These are phyloP conservation scores for Russula sp. DNA, from an alignment of 768 basidiomycete species.

Conservation along the genomic window DNA sequence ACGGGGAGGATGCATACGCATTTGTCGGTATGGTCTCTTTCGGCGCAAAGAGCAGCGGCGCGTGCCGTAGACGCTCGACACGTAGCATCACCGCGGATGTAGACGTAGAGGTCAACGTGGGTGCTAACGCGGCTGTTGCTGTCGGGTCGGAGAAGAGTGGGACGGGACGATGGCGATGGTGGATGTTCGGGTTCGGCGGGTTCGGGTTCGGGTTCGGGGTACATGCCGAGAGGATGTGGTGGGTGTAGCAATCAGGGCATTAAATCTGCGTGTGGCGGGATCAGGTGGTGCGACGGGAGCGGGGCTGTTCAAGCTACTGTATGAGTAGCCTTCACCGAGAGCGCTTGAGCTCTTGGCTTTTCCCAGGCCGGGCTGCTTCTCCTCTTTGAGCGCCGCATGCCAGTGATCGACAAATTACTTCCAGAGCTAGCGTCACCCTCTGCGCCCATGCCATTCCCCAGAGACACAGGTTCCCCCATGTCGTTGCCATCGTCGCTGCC, in stretches of 20 bases:
- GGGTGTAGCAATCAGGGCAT: not conserved
- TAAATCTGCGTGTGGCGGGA: no score
- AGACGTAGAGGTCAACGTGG: not conserved
- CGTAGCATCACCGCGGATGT: constrained; percentile 24
- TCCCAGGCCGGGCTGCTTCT: constrained; percentile 19
- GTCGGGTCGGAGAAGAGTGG: constrained; percentile 49
- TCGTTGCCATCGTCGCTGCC: constrained; percentile 8
- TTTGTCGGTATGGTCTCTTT: constrained; percentile 49
- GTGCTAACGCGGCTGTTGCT: constrained; percentile 32
- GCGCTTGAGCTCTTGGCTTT: constrained; percentile 8
- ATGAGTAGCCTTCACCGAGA: not conserved
- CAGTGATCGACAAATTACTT: constrained; percentile 32
- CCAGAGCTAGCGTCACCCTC: not conserved
- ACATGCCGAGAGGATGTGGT: constrained; percentile 42
- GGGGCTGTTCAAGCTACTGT: not conserved
- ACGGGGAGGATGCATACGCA: constrained; percentile 49
- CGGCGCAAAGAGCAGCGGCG: constrained; percentile 51
- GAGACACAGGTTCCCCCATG: not conserved
- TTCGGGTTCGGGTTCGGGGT: no score
- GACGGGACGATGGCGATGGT: constrained; percentile 71
- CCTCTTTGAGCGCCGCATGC: constrained; percentile 33
- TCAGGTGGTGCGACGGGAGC: not conserved
- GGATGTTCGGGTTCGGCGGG: constrained; percentile 61
- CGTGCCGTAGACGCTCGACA: constrained; percentile 55
- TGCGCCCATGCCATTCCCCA: not conserved